A percentile compares a stretch with the other conserved stretches of the same genome.
These are phyloP conservation scores for Calonectria montana DNA, from an alignment of 2,329 filamentous ascomycete genomes.

Conservation along the genomic window DNA sequence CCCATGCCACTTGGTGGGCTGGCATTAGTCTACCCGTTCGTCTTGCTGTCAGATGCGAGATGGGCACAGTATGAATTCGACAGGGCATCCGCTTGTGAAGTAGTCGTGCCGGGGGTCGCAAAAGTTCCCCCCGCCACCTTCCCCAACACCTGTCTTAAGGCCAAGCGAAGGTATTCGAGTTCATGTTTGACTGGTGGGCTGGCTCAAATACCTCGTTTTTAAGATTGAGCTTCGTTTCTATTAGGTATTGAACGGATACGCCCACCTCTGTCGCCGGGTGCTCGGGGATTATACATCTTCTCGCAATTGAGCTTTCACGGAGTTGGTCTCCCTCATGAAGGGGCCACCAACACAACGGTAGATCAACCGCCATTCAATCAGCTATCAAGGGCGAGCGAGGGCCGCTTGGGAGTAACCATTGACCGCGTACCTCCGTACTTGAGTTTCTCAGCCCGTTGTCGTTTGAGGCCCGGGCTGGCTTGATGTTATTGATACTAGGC, in stretches of 20 bases:
- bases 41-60: constrained; percentile 44
- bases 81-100: constrained; percentile 13
- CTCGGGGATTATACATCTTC: constrained; percentile 24
- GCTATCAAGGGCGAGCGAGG: constrained; percentile 9
- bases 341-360: constrained; percentile 12
- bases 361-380: constrained; percentile 13
- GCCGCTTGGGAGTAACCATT: not conserved
- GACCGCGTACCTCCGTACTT: constrained; percentile 34
- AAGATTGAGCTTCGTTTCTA: constrained; percentile 11
- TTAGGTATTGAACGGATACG: not conserved
- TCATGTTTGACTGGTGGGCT: constrained; percentile 29
- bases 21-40: constrained; percentile 50
- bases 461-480: constrained; percentile 25
- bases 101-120: constrained; percentile 31
- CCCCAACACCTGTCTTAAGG: constrained; percentile 12
- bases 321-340: constrained; percentile 6
- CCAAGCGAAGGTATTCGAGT: constrained; percentile 25
- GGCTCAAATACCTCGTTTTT: constrained; percentile 6
- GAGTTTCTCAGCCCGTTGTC: constrained; percentile 26
- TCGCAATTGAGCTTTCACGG: constrained; percentile 15
- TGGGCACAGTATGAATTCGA: constrained; percentile 34
- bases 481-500: constrained; percentile 33
- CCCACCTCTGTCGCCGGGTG: not conserved
- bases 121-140: constrained; percentile 31
- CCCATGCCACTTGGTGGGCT: constrained; percentile 39